Evolutionary conservation across 257 asterid genomes (phyloP).

Genomic region (Verbena officinalis): DNA sequence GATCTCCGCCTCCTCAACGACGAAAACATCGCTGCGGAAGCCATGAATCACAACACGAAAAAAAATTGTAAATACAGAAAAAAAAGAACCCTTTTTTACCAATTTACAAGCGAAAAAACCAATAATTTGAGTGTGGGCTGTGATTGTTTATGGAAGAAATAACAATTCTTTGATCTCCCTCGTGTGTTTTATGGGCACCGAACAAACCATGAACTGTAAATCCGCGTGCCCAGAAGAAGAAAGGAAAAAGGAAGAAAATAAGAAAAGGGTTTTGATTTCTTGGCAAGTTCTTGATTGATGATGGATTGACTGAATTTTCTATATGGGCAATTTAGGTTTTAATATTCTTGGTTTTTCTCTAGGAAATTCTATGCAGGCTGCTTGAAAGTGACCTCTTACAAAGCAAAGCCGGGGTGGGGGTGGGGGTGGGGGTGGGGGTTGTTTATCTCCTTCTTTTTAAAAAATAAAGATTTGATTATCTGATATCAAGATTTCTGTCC

Average conservation of each 20-base stretch:
- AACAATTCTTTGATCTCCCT: slow-evolving; percentile 5
- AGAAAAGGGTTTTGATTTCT: slow-evolving; percentile 14
- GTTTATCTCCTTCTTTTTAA: slow-evolving; percentile 1
- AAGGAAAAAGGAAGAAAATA: slow-evolving; percentile 16
- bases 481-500: slow-evolving; percentile 40
- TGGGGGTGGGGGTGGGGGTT: background rate
- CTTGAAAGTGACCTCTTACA: slow-evolving; percentile 49
- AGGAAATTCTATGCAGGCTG: slow-evolving; percentile 46
- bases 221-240: slow-evolving; percentile 56
- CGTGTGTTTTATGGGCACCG: background rate
- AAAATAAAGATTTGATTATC: too few species aligned
- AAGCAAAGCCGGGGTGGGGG: slow-evolving; percentile 21
- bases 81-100: background rate
- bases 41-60: slow-evolving; percentile 46
- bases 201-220: slow-evolving; percentile 38
- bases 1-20: slow-evolving; percentile 86
- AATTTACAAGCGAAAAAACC: slow-evolving; percentile 17
- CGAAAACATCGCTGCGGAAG: slow-evolving; percentile 82
- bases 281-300: slow-evolving; percentile 29
- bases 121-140: background rate
- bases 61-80: background rate
- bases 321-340: slow-evolving; percentile 10
- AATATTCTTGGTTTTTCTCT: slow-evolving; percentile 15
- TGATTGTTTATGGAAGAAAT: background rate
- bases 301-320: slow-evolving; percentile 41